These are phyloP conservation scores for Ceriops decandra DNA, from an alignment of 345 rosid species.

Conservation along the genomic window DNA sequence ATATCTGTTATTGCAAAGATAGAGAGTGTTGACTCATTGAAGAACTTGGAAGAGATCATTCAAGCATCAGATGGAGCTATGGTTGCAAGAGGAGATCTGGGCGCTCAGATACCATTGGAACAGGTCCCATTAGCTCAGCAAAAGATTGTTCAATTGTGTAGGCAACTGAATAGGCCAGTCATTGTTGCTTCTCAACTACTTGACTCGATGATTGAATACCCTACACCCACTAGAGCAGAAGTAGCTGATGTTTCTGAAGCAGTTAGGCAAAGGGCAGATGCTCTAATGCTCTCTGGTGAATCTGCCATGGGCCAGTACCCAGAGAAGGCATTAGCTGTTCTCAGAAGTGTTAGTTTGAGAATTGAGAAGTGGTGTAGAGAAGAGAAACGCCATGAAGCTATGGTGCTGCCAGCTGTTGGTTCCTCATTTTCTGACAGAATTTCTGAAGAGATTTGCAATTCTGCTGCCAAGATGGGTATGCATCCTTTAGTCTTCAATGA, in stretches of 20 bases:
- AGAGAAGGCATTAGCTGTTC: slow-evolving; percentile 88
- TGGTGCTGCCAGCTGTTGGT: slow-evolving; percentile 67
- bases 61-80: slow-evolving; percentile 97
- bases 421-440: slow-evolving; percentile 67
- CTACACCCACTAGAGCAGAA: slow-evolving; percentile 99
- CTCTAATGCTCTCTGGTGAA: slow-evolving; percentile 97
- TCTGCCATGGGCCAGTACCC: slow-evolving; percentile 99
- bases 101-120: slow-evolving; percentile 98
- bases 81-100: slow-evolving; percentile 99
- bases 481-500: slow-evolving; percentile 3
- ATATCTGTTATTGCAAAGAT: slow-evolving; percentile 91
- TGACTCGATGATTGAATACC: slow-evolving; percentile 98
- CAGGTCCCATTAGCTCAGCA: slow-evolving; percentile 98
- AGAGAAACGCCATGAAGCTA: slow-evolving; percentile 76
- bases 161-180: slow-evolving; percentile 88
- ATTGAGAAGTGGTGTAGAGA: slow-evolving; percentile 99
- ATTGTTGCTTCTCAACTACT: slow-evolving; percentile 95
- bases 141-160: slow-evolving; percentile 77
- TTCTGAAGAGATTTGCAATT: slow-evolving; percentile 93
- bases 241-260: slow-evolving; percentile 99
- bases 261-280: slow-evolving; percentile 96
- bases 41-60: slow-evolving; percentile 83
- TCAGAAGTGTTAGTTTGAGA: slow-evolving; percentile 86
- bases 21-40: slow-evolving; percentile 88
- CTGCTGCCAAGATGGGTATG: slow-evolving; percentile 99